These are phyloP conservation scores for Alnus glutinosa DNA, from an alignment of 306 rosid species.

Conservation along the genomic window DNA sequence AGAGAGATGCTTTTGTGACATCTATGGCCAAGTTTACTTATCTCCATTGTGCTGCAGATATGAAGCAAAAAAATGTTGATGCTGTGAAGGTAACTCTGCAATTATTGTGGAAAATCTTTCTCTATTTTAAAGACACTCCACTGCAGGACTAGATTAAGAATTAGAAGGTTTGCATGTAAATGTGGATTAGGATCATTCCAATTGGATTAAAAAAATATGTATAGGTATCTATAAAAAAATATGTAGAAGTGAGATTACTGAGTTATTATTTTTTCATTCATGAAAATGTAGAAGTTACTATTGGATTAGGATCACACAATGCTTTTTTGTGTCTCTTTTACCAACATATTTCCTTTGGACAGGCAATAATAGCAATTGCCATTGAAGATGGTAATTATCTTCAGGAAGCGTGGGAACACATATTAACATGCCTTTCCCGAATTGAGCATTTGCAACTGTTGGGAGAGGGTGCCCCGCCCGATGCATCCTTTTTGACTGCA, in stretches of 20 bases:
- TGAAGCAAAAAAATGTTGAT: slow-evolving; percentile 98
- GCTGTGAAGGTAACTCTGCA: slow-evolving; percentile 82
- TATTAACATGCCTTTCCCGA: slow-evolving; percentile 93
- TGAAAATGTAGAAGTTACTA: too few relatives aligned
- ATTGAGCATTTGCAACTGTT: slow-evolving; percentile 93
- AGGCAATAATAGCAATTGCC: slow-evolving; percentile 94
- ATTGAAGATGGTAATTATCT: slow-evolving; percentile 95
- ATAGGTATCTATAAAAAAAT: not conserved
- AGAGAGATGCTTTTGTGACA: slow-evolving; percentile 96
- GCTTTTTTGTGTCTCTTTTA: not conserved
- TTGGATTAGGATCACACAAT: not conserved
- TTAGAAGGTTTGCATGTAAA: slow-evolving; percentile 8
- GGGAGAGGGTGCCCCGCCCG: slow-evolving; percentile 98
- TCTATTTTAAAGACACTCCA: slow-evolving; percentile 10
- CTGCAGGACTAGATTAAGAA: slow-evolving; percentile 14
- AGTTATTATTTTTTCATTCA: not conserved
- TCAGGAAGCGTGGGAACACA: slow-evolving; percentile 98
- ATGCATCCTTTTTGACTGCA: slow-evolving; percentile 81
- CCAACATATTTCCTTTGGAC: slow-evolving; percentile 30
- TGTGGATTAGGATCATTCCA: not conserved
- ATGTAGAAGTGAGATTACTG: not conserved
- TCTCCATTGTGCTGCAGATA: slow-evolving; percentile 97
- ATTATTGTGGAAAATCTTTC: slow-evolving; percentile 20
- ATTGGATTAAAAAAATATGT: not conserved
- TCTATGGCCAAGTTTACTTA: slow-evolving; percentile 96